phyloP scores from a whole-genome alignment of 139 green algal species.

The Gonium pectorale region DNA sequence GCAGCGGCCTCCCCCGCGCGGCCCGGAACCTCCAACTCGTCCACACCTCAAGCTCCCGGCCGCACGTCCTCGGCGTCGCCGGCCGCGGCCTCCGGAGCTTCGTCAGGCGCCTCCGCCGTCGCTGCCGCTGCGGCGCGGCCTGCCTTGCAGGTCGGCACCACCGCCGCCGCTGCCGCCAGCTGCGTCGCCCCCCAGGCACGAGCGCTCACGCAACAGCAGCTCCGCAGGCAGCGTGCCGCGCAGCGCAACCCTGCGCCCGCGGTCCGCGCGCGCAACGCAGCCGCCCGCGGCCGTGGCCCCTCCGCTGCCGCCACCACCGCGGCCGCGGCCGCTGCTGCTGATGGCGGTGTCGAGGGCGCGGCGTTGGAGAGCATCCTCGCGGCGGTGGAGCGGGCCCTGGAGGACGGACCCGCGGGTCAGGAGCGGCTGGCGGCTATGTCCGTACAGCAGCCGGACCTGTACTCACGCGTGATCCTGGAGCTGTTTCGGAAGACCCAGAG shows the following conservation, averaged over 20 bases:
- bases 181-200: neutral
- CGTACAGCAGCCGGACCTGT: slow-evolving; percentile 28
- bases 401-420: slow-evolving; percentile 21
- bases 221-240: slow-evolving; percentile 16
- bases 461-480: slow-evolving; percentile 19
- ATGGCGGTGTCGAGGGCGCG: neutral
- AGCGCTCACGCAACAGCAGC: slow-evolving; percentile 34
- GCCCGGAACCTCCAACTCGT: too few species aligned
- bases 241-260: slow-evolving; percentile 9
- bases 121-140: too few species aligned
- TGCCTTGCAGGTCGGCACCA: slow-evolving; percentile 10
- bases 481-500: slow-evolving; percentile 30
- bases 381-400: slow-evolving; percentile 17
- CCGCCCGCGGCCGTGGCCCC: neutral
- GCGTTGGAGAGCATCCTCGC: neutral
- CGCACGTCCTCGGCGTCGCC: too few species aligned
- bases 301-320: neutral
- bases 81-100: too few species aligned
- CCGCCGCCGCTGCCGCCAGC: slow-evolving; percentile 21
- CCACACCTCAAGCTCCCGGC: too few species aligned
- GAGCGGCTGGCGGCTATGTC: slow-evolving; percentile 1
- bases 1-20: too few species aligned
- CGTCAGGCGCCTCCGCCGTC: neutral
- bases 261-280: neutral
- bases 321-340: neutral